Evolutionary conservation across 169 alveolate species (phyloP).

Genomic region (Plasmodium ovale): DNA sequence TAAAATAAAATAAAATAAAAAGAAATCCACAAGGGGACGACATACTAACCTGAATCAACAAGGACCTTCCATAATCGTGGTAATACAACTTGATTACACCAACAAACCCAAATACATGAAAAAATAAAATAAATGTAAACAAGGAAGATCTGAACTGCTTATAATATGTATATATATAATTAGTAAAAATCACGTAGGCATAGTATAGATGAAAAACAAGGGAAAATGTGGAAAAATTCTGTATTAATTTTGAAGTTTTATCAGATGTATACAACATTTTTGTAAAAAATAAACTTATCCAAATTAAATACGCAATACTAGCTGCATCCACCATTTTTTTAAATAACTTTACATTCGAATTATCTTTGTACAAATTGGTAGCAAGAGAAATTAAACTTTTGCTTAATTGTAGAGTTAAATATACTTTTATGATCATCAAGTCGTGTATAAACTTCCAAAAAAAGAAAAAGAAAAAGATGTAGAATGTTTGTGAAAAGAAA

Average conservation of each 20-base stretch:
- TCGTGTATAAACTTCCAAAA: conserved; percentile 56
- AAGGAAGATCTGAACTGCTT: conserved; percentile 79
- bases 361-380: conserved; percentile 17
- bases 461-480: conserved; percentile 30
- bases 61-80: conserved; percentile 77
- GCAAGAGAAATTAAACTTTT: conserved; percentile 43
- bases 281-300: conserved; percentile 70
- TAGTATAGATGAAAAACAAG: conserved; percentile 32
- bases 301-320: conserved; percentile 31
- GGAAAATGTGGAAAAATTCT: conserved; percentile 22
- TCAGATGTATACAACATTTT: conserved; percentile 32
- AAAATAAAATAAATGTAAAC: conserved; percentile 76
- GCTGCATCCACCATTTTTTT: conserved; percentile 18
- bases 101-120: conserved; percentile 81
- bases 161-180: conserved; percentile 62
- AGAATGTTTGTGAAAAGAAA: conserved; percentile 58
- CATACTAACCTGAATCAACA: conserved; percentile 79
- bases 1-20: not conserved
- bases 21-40: not conserved
- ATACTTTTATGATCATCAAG: conserved; percentile 37
- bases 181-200: conserved; percentile 46
- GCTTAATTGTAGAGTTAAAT: conserved; percentile 51
- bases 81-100: conserved; percentile 78
- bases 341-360: conserved; percentile 60
- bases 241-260: conserved; percentile 24